phyloP scores from a whole-genome alignment of 2,329 filamentous ascomycete genomes.

The Aspergillus bombycis region DNA sequence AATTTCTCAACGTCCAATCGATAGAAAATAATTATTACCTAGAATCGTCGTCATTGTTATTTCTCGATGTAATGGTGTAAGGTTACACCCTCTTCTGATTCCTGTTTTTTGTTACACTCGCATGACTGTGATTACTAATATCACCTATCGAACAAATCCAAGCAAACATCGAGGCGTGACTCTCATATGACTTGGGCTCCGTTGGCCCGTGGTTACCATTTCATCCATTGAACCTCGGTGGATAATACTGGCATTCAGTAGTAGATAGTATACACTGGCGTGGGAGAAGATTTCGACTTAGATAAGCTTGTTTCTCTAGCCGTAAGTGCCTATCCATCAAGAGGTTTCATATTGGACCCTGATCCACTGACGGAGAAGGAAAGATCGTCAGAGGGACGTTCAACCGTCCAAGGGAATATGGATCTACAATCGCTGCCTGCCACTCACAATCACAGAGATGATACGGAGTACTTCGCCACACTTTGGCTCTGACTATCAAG shows the following conservation, averaged over 20 bases:
- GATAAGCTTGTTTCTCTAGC: constrained; percentile 5
- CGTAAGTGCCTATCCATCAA: background rate
- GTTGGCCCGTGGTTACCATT: background rate
- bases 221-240: background rate
- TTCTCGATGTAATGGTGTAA: background rate
- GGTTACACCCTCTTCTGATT: background rate
- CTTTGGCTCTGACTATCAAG: background rate
- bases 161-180: background rate
- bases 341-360: constrained; percentile 11
- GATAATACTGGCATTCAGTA: background rate
- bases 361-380: constrained; percentile 12
- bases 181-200: background rate
- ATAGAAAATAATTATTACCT: background rate
- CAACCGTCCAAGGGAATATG: background rate
- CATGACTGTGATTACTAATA: background rate
- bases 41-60: background rate
- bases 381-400: constrained; percentile 9
- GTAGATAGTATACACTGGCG: background rate
- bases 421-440: constrained; percentile 2
- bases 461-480: constrained; percentile 8
- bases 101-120: background rate
- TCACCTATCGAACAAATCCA: background rate
- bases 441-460: background rate
- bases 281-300: background rate
- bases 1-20: background rate